Percentiles rank a stretch among this genome's conserved stretches.
Conservation (phyloP, 2,329 filamentous ascomycete genomes). For the Apiospora marii region DNA sequence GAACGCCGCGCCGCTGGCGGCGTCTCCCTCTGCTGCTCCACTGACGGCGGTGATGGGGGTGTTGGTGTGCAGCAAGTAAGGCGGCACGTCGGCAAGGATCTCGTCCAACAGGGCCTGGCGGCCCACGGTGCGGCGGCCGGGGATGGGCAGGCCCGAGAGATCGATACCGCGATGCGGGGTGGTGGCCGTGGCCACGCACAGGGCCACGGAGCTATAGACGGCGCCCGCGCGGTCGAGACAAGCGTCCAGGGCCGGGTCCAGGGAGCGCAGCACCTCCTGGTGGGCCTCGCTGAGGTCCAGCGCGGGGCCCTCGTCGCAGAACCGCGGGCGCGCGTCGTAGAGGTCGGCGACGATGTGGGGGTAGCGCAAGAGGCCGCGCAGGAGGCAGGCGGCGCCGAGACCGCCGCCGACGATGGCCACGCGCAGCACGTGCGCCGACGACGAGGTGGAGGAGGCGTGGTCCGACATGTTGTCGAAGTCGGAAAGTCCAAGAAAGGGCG, state of each 20-base stretch:
- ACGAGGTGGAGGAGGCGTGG: conserved; percentile 35
- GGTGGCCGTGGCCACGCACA: conserved; percentile 34
- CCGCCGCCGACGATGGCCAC: conserved; percentile 43
- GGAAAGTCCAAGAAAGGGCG: background rate
- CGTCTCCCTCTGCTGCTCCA: conserved; percentile 28
- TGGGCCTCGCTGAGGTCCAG: conserved; percentile 33
- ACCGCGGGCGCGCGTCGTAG: conserved; percentile 38
- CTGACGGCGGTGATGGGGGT: conserved; percentile 36
- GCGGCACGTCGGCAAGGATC: conserved; percentile 36
- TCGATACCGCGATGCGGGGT: conserved; percentile 34
- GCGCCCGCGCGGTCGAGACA: conserved; percentile 40
- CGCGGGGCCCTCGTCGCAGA: conserved; percentile 36
- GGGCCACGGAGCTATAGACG: conserved; percentile 32
- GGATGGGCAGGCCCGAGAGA: conserved; percentile 25
- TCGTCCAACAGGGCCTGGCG: conserved; percentile 39
- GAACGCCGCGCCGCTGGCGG: conserved; percentile 23
- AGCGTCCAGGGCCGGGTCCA: conserved; percentile 37
- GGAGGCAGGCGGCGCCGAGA: conserved; percentile 35
- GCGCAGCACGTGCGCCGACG: background rate
- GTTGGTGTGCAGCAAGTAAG: conserved; percentile 38
- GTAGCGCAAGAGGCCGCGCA: conserved; percentile 39
- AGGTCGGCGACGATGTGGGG: conserved; percentile 41
- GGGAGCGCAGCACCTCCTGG: conserved; percentile 34
- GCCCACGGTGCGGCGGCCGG: conserved; percentile 34
- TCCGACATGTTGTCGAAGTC: conserved; percentile 31